Percentiles rank a stretch among this genome's conserved stretches.
Conservation (phyloP, 345 rosid genomes). For the Erysimum cheiranthoides region DNA sequence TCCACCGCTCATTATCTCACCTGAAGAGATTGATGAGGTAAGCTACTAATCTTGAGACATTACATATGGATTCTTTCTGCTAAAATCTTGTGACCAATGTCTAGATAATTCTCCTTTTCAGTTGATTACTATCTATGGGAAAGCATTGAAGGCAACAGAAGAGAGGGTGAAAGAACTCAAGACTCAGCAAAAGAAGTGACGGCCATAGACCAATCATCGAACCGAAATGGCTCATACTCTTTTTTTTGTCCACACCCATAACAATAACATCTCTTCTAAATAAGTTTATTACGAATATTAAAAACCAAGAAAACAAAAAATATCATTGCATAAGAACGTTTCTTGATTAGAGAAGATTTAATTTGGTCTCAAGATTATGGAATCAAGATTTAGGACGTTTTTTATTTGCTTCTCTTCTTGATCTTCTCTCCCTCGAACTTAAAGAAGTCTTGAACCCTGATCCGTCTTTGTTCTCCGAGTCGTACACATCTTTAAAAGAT, state of each 20-base stretch:
- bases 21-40: slow-evolving; percentile 85
- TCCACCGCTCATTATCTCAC: slow-evolving; percentile 75
- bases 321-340: background rate
- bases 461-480: slow-evolving; percentile 50
- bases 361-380: background rate
- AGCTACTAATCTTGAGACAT: too few relatives aligned
- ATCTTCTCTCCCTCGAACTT: slow-evolving; percentile 64
- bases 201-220: background rate
- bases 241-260: background rate
- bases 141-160: slow-evolving; percentile 79
- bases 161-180: slow-evolving; percentile 88
- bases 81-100: background rate
- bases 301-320: background rate
- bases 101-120: slow-evolving; percentile 37
- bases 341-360: background rate
- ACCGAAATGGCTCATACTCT: background rate
- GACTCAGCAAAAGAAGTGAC: slow-evolving; percentile 54
- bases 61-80: background rate
- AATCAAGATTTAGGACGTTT: slow-evolving; percentile 44
- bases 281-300: background rate
- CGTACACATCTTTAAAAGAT: slow-evolving; percentile 63
- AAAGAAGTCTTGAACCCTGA: slow-evolving; percentile 51
- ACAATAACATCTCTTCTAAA: background rate
- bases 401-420: slow-evolving; percentile 58
- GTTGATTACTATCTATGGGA: slow-evolving; percentile 73